Evolutionary conservation across 805 yeast species (phyloP).

Genomic region (Pichia californica): DNA sequence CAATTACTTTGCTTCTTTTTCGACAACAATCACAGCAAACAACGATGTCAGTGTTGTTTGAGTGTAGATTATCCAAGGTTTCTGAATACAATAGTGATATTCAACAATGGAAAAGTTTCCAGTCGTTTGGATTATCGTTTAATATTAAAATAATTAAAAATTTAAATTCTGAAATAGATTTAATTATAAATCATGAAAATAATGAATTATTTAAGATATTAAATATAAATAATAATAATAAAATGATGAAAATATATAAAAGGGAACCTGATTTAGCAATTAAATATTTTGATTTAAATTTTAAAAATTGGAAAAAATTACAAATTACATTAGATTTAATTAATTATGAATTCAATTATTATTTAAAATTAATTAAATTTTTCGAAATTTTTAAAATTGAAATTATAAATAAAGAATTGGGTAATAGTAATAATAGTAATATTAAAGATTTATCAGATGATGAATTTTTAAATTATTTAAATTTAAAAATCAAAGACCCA

Average conservation of each 20-base stretch:
- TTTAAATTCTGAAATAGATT: too few relatives aligned
- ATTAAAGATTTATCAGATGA: neutral
- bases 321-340: slow-evolving; percentile 4
- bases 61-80: too few relatives aligned
- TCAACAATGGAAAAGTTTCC: too few relatives aligned
- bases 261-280: slow-evolving; percentile 2
- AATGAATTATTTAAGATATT: too few relatives aligned
- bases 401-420: slow-evolving; percentile 1
- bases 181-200: too few relatives aligned
- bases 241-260: slow-evolving; percentile 1
- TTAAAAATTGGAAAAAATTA: slow-evolving; percentile 1
- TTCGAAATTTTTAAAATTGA: neutral
- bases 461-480: neutral
- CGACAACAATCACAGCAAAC: too few relatives aligned
- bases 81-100: too few relatives aligned
- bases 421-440: neutral
- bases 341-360: neutral
- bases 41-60: too few relatives aligned
- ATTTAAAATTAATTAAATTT: neutral
- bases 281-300: neutral
- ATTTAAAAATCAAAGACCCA: neutral
- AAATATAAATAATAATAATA: too few relatives aligned
- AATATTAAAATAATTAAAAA: too few relatives aligned
- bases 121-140: too few relatives aligned
- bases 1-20: too few relatives aligned